Conservation (phyloP, 176 grass and related monocot genomes). For the Tuctoria greenei region DNA sequence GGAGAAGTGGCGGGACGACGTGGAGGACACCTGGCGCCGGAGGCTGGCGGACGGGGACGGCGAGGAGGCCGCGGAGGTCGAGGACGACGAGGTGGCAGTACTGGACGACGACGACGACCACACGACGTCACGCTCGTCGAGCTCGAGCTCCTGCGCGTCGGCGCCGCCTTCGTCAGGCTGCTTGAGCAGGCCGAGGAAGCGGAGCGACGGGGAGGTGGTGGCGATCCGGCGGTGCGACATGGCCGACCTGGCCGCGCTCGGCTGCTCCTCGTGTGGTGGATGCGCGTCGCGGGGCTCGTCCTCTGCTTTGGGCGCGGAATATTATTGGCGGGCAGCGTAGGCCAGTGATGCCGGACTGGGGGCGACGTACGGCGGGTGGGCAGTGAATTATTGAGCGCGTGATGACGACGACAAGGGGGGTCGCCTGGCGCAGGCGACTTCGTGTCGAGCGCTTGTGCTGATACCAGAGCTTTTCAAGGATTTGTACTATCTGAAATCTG, state of each 20-base stretch:
- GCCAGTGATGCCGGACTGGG: not conserved
- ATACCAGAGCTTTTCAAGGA: slow-evolving; percentile 2
- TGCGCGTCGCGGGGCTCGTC: slow-evolving; percentile 18
- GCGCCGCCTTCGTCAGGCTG: slow-evolving; percentile 41
- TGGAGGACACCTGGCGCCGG: slow-evolving; percentile 31
- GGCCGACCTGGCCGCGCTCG: not conserved
- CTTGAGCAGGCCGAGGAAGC: slow-evolving; percentile 71
- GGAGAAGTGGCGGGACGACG: slow-evolving; percentile 40
- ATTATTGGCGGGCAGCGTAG: slow-evolving; percentile 39
- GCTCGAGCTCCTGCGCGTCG: slow-evolving; percentile 51
- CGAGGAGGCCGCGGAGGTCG: slow-evolving; percentile 43
- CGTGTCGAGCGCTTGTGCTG: slow-evolving; percentile 30
- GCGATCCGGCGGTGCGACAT: slow-evolving; percentile 42
- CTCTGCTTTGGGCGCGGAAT: slow-evolving; percentile 34
- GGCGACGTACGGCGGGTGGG: slow-evolving; percentile 29
- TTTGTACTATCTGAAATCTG: not conserved
- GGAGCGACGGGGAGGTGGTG: slow-evolving; percentile 54
- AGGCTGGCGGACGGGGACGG: slow-evolving; percentile 27
- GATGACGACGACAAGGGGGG: slow-evolving; percentile 37
- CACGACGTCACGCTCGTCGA: slow-evolving; percentile 81
- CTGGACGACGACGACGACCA: slow-evolving; percentile 44
- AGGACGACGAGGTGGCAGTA: slow-evolving; percentile 32
- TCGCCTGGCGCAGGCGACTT: not conserved
- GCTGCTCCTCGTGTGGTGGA: not conserved
- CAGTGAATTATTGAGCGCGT: slow-evolving; percentile 53